phyloP scores from a whole-genome alignment of 345 rosid species.

The Populus davidiana region DNA sequence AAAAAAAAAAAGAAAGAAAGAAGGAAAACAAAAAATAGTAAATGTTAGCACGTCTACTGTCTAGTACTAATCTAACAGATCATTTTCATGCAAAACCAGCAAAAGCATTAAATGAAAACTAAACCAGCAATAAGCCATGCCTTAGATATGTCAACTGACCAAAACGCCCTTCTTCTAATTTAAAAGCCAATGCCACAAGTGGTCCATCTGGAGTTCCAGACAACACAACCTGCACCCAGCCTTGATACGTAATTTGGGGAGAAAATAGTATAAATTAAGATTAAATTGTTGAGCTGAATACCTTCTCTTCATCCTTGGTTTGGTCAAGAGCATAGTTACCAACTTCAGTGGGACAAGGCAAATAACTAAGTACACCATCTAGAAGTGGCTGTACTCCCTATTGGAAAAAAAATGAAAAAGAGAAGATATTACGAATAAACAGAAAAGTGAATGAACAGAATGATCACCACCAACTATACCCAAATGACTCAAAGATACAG shows the following conservation, averaged over 20 bases:
- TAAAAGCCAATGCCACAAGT: conserved; percentile 95
- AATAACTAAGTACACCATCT: conserved; percentile 79
- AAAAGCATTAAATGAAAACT: not conserved
- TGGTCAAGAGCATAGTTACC: conserved; percentile 93
- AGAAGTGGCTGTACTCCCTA: conserved; percentile 97
- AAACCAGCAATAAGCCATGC: conserved; percentile 27
- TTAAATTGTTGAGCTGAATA: conserved; percentile 17
- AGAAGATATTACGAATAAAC: conserved; percentile 3
- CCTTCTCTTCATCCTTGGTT: conserved; percentile 83
- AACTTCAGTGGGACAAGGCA: conserved; percentile 94
- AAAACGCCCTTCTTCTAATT: conserved; percentile 95
- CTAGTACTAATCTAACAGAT: not conserved
- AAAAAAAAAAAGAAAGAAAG: not conserved
- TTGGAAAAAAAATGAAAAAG: conserved; percentile 6
- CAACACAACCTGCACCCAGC: conserved; percentile 56
- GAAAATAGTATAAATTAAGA: conserved; percentile 1
- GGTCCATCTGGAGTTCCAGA: conserved; percentile 92
- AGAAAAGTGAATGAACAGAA: not conserved
- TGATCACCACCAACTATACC: not conserved
- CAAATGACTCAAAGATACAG: not conserved
- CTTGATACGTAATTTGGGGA: not conserved
- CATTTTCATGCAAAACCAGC: not conserved
- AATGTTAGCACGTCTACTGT: not conserved
- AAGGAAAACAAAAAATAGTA: not conserved
- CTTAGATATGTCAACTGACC: conserved; percentile 92